Conservation (phyloP, 306 rosid species). For the Argentina anserina region DNA sequence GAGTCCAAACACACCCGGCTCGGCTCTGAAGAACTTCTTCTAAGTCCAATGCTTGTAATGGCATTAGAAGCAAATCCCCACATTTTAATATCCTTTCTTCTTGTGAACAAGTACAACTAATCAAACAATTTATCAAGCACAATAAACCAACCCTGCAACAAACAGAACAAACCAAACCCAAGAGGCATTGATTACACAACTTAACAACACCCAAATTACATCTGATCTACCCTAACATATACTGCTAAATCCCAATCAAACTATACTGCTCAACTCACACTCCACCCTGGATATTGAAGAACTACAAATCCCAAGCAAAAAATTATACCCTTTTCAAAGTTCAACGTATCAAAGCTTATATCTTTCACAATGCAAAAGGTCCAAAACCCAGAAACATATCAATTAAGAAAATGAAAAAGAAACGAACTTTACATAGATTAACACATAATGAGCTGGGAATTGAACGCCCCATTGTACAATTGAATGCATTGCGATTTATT, state of each 20-base stretch:
- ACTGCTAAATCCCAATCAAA: not conserved
- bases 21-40: slow-evolving; percentile 44
- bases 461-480: not conserved
- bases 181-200: not conserved
- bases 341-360: not conserved
- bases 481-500: not conserved
- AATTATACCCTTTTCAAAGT: not conserved
- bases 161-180: not conserved
- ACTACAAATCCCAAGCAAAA: not conserved
- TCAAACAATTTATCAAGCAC: not conserved
- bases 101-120: not conserved
- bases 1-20: slow-evolving; percentile 52
- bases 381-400: not conserved
- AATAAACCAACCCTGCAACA: not conserved
- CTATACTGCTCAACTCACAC: not conserved
- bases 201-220: not conserved
- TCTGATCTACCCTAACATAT: not conserved
- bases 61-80: slow-evolving; percentile 77
- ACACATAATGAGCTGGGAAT: not conserved
- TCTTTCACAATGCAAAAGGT: not conserved
- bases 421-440: not conserved
- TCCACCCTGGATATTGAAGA: not conserved
- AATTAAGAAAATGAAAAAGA: not conserved
- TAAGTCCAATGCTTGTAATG: slow-evolving; percentile 56
- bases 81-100: slow-evolving; percentile 24